Evolutionary conservation across 2,329 filamentous ascomycete species (phyloP).

Genomic region (Claviceps citrina): DNA sequence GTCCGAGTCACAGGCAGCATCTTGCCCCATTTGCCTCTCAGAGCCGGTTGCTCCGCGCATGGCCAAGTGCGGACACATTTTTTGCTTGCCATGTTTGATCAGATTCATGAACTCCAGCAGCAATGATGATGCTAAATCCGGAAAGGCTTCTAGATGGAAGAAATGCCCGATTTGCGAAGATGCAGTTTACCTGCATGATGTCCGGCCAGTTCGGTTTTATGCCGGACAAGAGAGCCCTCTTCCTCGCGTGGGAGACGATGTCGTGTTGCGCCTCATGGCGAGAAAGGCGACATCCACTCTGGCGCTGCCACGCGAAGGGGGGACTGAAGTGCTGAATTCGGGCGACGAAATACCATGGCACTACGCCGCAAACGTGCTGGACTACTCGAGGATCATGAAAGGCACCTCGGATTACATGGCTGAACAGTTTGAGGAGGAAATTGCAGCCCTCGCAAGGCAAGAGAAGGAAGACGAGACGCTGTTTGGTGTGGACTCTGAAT

Average conservation of each 20-base stretch:
- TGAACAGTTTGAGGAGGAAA: constrained; percentile 64
- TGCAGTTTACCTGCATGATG: constrained; percentile 79
- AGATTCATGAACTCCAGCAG: constrained; percentile 83
- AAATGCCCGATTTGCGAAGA: constrained; percentile 96
- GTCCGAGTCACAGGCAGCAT: constrained; percentile 70
- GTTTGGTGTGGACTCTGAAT: constrained; percentile 85
- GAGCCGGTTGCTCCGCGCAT: constrained; percentile 88
- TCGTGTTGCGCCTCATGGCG: constrained; percentile 75
- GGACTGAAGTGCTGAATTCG: constrained; percentile 49
- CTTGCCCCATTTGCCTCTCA: constrained; percentile 88
- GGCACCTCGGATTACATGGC: constrained; percentile 79
- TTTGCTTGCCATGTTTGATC: constrained; percentile 83
- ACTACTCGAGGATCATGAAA: constrained; percentile 92
- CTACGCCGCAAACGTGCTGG: constrained; percentile 80
- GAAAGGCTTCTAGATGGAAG: constrained; percentile 68
- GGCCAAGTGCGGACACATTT: constrained; percentile 95
- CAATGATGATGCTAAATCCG: constrained; percentile 50
- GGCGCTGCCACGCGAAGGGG: constrained; percentile 70
- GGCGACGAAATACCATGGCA: constrained; percentile 84
- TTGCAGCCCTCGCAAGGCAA: constrained; percentile 57
- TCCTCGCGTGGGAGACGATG: constrained; percentile 72
- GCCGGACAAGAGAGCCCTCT: constrained; percentile 70
- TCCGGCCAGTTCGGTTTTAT: constrained; percentile 80
- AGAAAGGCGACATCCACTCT: constrained; percentile 68
- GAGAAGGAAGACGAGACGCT: constrained; percentile 80